These are phyloP conservation scores for Grigorovia transvaalensis DNA, from an alignment of 805 yeast species.

Conservation along the genomic window DNA sequence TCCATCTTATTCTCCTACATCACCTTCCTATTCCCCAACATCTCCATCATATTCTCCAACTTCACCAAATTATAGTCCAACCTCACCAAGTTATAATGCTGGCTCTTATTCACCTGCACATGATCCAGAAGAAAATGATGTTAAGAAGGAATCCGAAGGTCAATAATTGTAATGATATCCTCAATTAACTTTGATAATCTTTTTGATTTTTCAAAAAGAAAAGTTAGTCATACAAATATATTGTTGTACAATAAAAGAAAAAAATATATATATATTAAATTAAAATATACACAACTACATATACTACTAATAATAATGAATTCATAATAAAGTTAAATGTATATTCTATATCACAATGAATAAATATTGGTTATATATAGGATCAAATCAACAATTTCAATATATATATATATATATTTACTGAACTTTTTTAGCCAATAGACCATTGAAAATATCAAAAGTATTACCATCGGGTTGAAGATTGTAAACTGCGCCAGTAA, in stretches of 20 bases:
- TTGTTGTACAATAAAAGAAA: background rate
- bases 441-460: constrained; percentile 86
- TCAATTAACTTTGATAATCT: too few relatives aligned
- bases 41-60: constrained; percentile 52
- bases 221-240: background rate
- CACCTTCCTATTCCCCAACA: constrained; percentile 39
- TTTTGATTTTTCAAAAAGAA: background rate
- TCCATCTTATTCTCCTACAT: constrained; percentile 51
- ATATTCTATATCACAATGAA: too few relatives aligned
- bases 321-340: background rate
- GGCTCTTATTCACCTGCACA: constrained; percentile 41
- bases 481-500: constrained; percentile 49
- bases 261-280: too few relatives aligned
- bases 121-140: constrained; percentile 11
- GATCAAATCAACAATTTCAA: too few relatives aligned
- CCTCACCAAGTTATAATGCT: constrained; percentile 54
- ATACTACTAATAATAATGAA: background rate
- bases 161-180: background rate
- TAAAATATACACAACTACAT: background rate
- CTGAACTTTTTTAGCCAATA: constrained; percentile 51
- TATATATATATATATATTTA: background rate
- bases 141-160: constrained; percentile 3
- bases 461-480: constrained; percentile 97
- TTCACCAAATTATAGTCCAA: constrained; percentile 53
- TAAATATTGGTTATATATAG: too few relatives aligned